Percentiles rank a stretch among this genome's conserved stretches.
These are phyloP conservation scores for Nissolia schottii DNA, from an alignment of 306 rosid species.

Conservation along the genomic window DNA sequence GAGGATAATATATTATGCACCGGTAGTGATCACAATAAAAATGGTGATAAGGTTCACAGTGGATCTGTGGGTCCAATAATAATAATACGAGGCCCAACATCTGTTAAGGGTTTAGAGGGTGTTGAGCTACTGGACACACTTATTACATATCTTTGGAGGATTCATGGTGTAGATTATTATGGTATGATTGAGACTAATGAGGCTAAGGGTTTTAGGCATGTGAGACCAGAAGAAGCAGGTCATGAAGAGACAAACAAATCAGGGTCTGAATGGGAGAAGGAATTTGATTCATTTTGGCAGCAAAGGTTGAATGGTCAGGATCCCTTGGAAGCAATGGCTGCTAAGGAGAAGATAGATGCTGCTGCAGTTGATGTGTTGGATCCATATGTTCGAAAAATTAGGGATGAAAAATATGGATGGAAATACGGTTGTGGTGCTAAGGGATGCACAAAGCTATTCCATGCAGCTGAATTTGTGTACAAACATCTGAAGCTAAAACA, in stretches of 20 bases:
- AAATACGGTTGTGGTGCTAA: conserved; percentile 99
- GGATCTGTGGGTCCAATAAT: conserved; percentile 79
- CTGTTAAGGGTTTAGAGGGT: conserved; percentile 97
- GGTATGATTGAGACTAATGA: conserved; percentile 87
- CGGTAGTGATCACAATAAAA: conserved; percentile 58
- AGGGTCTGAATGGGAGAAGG: conserved; percentile 88
- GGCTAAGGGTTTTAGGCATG: conserved; percentile 88
- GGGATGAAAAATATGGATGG: conserved; percentile 99
- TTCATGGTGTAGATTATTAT: conserved; percentile 93
- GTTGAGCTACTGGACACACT: conserved; percentile 88
- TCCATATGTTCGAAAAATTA: conserved; percentile 87
- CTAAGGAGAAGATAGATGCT: conserved; percentile 92
- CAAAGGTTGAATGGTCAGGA: conserved; percentile 85
- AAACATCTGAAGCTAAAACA: conserved; percentile 95
- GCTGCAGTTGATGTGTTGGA: conserved; percentile 80
- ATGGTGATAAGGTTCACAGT: conserved; percentile 64
- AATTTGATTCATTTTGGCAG: conserved; percentile 83
- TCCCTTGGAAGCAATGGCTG: conserved; percentile 92
- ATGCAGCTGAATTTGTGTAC: conserved; percentile 93
- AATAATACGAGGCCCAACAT: conserved; percentile 74
- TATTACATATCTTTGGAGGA: conserved; percentile 89
- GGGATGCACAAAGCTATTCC: conserved; percentile 99
- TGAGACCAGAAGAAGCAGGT: conserved; percentile 60
- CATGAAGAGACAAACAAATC: conserved; percentile 42
- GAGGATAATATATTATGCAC: conserved; percentile 73